phyloP scores from a whole-genome alignment of 345 rosid genomes.

The Linum trigynum region DNA sequence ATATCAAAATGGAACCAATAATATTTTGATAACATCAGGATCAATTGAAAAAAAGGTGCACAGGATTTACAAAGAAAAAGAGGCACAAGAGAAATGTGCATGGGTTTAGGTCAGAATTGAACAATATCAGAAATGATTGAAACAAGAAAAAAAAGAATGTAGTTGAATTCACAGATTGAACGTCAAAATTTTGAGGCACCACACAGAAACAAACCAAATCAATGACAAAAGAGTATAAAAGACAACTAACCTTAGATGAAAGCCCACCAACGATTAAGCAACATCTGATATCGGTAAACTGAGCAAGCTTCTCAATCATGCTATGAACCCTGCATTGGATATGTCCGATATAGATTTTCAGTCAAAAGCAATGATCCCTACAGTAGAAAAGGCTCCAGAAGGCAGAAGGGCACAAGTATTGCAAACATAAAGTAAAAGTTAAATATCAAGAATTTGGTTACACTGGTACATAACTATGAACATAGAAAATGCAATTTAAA shows the following conservation, averaged over 20 bases:
- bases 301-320: conserved; percentile 80
- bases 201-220: not conserved
- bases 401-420: not conserved
- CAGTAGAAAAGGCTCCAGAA: not conserved
- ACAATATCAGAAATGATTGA: not conserved
- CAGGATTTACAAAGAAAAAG: not conserved
- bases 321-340: conserved; percentile 71
- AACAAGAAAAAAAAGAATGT: not conserved
- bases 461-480: too few species aligned
- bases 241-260: conserved; percentile 57
- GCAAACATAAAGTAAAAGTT: not conserved
- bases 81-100: not conserved
- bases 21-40: not conserved
- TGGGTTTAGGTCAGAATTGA: not conserved
- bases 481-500: not conserved
- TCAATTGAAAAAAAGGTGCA: not conserved
- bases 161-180: not conserved
- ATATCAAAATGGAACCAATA: not conserved
- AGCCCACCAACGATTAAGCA: conserved; percentile 94
- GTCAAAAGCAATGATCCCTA: not conserved
- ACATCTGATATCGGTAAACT: conserved; percentile 81
- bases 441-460: not conserved
- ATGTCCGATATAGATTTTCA: not conserved
- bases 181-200: not conserved
- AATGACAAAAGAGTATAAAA: not conserved